Base-by-base conservation (phyloP, 2,329 filamentous ascomycete species). In the Cytospora piceae region DNA sequence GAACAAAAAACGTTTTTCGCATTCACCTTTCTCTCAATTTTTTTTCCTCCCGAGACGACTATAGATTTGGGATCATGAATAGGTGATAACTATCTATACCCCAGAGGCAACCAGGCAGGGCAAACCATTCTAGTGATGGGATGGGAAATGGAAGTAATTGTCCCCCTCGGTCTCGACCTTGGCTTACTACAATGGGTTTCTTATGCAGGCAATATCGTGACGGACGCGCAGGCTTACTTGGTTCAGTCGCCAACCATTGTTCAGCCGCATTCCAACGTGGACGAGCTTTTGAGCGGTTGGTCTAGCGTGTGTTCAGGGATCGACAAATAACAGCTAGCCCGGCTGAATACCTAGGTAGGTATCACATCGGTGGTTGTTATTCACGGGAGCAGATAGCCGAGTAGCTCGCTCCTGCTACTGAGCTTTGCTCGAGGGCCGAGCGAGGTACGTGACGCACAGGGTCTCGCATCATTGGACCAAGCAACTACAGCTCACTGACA, bases 21-120 rank as follows among this genome's bases (percentile, higher is more conserved):
- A 42, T 55, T 58, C 31, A 39, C 34, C 34, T 61, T 49, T 31
- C 49, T 34, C 53, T 8, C 27, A 24, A 39, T 53, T 64, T 42
- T 52, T 51, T 51, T 39, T 49, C 49, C 49, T 22, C 5, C 15
- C 39, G 39, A 52, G 51, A 60, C 54, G 37, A 58, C 58, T 63
- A 66, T 66, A 66, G 56, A 68, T 55, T 61, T 46, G 52, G 51
- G 59, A 58, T 66, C 56, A 63, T 51, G 63, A 61, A 63, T 66
- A 66, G 56, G 59, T 65, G 62, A 66, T 59, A 68, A 56, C 64
- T 54, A 63, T 63, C 60, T 68, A 68, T 68, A 68, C 63, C 66
- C 66, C 39, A 62, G 63, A 67, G 66, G 52, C 66, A 66, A 63
- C 56, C 58, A 55, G 39, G 57, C 49, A 62, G 39, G 61, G 58